phyloP scores from a whole-genome alignment of 352 stramenopile genomes.

The Phytophthora constricta region DNA sequence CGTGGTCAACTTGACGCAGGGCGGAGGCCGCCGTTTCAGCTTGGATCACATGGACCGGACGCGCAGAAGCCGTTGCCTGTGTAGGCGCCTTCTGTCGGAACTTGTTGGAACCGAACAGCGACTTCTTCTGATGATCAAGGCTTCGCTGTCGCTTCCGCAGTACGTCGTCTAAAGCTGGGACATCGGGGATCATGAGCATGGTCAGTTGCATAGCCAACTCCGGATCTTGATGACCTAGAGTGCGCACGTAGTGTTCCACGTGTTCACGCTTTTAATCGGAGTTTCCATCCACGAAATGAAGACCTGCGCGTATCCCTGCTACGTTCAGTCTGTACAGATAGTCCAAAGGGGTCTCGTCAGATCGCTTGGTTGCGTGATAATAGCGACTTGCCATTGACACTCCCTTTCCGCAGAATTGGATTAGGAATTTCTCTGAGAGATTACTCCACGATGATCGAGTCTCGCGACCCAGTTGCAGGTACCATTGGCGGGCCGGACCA shows the following conservation, averaged over 20 bases:
- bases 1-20: not conserved
- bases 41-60: not conserved
- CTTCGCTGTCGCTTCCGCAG: not conserved
- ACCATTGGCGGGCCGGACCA: slow-evolving; percentile 11
- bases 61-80: not conserved
- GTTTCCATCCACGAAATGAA: not conserved
- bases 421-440: slow-evolving; percentile 5
- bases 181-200: not conserved
- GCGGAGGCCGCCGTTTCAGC: not conserved
- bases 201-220: not conserved
- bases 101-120: slow-evolving; percentile 1
- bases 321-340: slow-evolving; percentile 13
- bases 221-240: not conserved
- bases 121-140: not conserved
- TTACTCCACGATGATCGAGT: slow-evolving; percentile 4
- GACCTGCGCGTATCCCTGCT: slow-evolving; percentile 1
- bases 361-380: slow-evolving; percentile 4
- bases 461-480: slow-evolving; percentile 5
- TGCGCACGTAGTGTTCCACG: slow-evolving; percentile 12
- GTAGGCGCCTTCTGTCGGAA: not conserved
- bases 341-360: slow-evolving; percentile 5
- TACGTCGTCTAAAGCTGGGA: not conserved
- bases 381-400: slow-evolving; percentile 19
- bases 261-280: slow-evolving; percentile 1
- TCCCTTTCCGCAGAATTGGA: slow-evolving; percentile 26